A percentile compares a stretch with the other conserved stretches of the same genome.
These are phyloP conservation scores for Trichosporon inkin DNA, from an alignment of 1,284 basidiomycete genomes.

Conservation along the genomic window DNA sequence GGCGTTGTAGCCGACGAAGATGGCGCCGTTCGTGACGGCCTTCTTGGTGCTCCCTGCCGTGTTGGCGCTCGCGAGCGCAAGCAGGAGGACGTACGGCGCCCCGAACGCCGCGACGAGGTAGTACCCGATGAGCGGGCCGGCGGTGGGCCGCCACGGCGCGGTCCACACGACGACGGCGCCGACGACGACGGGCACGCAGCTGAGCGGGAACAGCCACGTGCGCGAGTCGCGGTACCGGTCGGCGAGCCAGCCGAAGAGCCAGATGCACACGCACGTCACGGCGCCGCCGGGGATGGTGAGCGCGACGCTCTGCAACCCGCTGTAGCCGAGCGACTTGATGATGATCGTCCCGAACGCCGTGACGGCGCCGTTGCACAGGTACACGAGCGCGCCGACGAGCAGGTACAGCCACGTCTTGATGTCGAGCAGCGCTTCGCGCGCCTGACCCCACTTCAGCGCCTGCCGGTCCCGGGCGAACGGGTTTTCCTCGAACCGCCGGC, in stretches of 20 bases:
- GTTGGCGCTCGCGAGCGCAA: constrained; percentile 52
- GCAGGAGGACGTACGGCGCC: constrained; percentile 53
- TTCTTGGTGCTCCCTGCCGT: constrained; percentile 54
- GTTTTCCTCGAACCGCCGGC: constrained; percentile 46
- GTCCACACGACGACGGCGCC: constrained; percentile 54
- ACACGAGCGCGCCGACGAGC: constrained; percentile 47
- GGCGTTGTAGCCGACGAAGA: constrained; percentile 52
- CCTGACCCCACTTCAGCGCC: constrained; percentile 48
- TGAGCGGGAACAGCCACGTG: constrained; percentile 50
- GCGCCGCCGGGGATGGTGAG: constrained; percentile 52
- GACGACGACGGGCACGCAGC: constrained; percentile 53
- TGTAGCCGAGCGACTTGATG: constrained; percentile 53
- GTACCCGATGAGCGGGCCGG: constrained; percentile 54
- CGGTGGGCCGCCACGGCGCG: constrained; percentile 50
- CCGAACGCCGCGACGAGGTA: constrained; percentile 53
- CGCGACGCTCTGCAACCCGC: constrained; percentile 50
- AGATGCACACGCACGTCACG: constrained; percentile 51
- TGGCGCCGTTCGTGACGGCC: constrained; percentile 46
- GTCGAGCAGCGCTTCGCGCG: constrained; percentile 51
- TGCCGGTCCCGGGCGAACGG: constrained; percentile 36
- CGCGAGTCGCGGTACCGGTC: constrained; percentile 42
- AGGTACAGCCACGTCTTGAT: constrained; percentile 53
- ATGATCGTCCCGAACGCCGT: constrained; percentile 54
- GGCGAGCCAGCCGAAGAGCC: constrained; percentile 36
- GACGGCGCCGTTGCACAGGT: constrained; percentile 49